Evolutionary conservation across 768 basidiomycete species (phyloP), one percentile per base, ranked within the genome.

Genomic region (Tricholoma saponaceum): DNA sequence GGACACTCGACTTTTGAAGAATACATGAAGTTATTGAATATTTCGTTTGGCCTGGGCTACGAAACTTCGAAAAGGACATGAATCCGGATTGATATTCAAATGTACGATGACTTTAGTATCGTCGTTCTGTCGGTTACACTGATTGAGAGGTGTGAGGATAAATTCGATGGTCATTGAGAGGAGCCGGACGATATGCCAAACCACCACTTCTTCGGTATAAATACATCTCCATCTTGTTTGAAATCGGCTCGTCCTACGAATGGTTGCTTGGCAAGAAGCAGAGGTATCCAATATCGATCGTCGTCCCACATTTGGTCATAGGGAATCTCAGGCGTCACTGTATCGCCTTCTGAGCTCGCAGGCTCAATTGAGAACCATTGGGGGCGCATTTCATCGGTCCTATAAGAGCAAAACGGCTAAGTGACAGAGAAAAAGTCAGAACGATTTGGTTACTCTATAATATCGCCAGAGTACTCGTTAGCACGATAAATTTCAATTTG

Each of bases 381-480:
- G 0, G 93, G 93, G 18, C 78, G 78, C 92, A 95, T 95, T 67
- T 95, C 93, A 30, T 95, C 92, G 0, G 89, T 84, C 64, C 92
- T 95, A 59, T 1, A n/a, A 35, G 10, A 44, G 9, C 55, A 52
- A 16, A 35, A 22, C 44, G 26, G 47, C 22, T 37, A 37, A 30
- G 22, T 57, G 52, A 59, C 39, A 23, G 8, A 35, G 23, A 25
- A 58, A 52, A 39, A n/a, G 49, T 7, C 4, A 49, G 23, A 46
- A 22, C 43, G 18, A 58, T 39, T 56, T 54, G 57, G 4, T 60
- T 71, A 92, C 93, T 92, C 91, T 13, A 74, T 79, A 14, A 88
- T 76, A 0, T 67, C 70, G 0, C 90, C 91, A 2, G 69, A 70
- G 63, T 85, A 88, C n/a, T 72, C 68, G 0, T 82, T 76, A 0